These are phyloP conservation scores for Immersiporthe knoxdaviesiana DNA, from an alignment of 2,329 filamentous ascomycete species.

Conservation along the genomic window DNA sequence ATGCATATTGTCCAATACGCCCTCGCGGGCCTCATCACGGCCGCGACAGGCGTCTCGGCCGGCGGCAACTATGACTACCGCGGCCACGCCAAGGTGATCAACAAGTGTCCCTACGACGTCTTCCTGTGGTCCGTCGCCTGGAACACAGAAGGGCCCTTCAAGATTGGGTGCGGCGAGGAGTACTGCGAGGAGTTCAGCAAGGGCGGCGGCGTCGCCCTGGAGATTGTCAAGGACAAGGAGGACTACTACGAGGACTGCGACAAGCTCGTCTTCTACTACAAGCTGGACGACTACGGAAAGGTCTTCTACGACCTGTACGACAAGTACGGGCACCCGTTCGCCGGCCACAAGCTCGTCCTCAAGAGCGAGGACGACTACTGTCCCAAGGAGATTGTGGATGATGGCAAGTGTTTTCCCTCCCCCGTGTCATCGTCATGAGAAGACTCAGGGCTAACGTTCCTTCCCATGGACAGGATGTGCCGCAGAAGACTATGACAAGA, in stretches of 20 bases:
- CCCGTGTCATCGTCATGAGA: neutral
- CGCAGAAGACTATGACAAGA: slow-evolving; percentile 14
- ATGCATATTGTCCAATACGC: slow-evolving; percentile 16
- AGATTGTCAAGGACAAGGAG: slow-evolving; percentile 20
- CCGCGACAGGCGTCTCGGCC: slow-evolving; percentile 16
- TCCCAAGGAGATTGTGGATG: slow-evolving; percentile 14
- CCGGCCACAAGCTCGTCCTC: slow-evolving; percentile 16
- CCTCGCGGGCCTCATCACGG: slow-evolving; percentile 20
- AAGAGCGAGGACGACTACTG: slow-evolving; percentile 22
- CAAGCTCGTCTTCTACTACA: slow-evolving; percentile 27
- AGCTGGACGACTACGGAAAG: slow-evolving; percentile 7
- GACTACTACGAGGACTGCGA: slow-evolving; percentile 17
- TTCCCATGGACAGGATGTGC: slow-evolving; percentile 4
- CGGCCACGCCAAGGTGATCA: slow-evolving; percentile 24
- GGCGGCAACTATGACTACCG: slow-evolving; percentile 1
- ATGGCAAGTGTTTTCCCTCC: slow-evolving; percentile 15
- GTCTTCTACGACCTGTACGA: slow-evolving; percentile 25
- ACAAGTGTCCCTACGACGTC: slow-evolving; percentile 23
- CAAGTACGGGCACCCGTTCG: slow-evolving; percentile 23
- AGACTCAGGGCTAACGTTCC: neutral
- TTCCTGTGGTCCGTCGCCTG: slow-evolving; percentile 26
- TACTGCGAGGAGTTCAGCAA: slow-evolving; percentile 18
- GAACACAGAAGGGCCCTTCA: slow-evolving; percentile 24
- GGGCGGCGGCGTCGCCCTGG: slow-evolving; percentile 21
- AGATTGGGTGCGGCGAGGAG: slow-evolving; percentile 23